phyloP scores from a whole-genome alignment of 176 grass and related monocot species.

The Aegilops bicornis region DNA sequence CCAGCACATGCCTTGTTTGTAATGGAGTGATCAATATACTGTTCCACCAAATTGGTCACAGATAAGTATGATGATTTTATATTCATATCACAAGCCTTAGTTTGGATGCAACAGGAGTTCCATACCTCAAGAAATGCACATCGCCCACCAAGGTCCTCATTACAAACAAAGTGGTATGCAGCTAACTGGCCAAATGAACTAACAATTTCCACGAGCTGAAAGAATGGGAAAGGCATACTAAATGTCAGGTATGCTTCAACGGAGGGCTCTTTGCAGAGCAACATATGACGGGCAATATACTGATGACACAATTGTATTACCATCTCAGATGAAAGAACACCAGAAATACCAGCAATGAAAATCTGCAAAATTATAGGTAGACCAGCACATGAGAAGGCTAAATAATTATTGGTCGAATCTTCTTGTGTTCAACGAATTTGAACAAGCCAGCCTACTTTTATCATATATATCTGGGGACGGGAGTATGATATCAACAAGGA shows the following conservation, averaged over 20 bases:
- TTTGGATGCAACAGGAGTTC: slow-evolving; percentile 9
- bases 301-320: slow-evolving; percentile 41
- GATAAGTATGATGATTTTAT: slow-evolving; percentile 17
- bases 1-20: slow-evolving; percentile 93
- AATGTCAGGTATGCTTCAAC: slow-evolving; percentile 22
- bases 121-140: slow-evolving; percentile 96
- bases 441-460: background rate
- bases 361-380: slow-evolving; percentile 66
- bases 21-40: slow-evolving; percentile 78
- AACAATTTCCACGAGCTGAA: slow-evolving; percentile 94
- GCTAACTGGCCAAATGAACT: slow-evolving; percentile 75
- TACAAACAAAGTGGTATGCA: slow-evolving; percentile 66
- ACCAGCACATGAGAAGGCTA: slow-evolving; percentile 12
- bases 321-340: slow-evolving; percentile 72
- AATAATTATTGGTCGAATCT: background rate
- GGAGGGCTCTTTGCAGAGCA: slow-evolving; percentile 16
- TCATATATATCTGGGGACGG: background rate
- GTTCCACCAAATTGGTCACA: slow-evolving; percentile 37
- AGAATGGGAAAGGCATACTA: slow-evolving; percentile 26
- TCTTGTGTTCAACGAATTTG: background rate
- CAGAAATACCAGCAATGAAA: slow-evolving; percentile 81
- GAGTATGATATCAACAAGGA: background rate
- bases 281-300: slow-evolving; percentile 35
- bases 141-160: slow-evolving; percentile 57
- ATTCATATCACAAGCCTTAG: slow-evolving; percentile 17